These are phyloP conservation scores for Nitzschia inconspicua DNA, from an alignment of 108 stramenopile genomes.

Conservation along the genomic window DNA sequence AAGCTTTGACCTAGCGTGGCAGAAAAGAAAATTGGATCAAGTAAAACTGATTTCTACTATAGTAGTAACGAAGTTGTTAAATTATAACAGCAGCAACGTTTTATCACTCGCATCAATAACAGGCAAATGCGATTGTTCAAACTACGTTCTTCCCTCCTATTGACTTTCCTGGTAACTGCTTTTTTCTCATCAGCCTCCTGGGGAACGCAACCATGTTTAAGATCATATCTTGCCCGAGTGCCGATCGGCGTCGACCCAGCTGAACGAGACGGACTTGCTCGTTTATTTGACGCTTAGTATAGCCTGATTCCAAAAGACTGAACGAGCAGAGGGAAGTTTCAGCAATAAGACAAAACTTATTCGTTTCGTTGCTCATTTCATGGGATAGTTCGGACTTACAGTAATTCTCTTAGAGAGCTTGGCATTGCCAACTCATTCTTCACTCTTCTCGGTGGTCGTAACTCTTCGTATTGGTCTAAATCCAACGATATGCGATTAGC, in stretches of 20 bases:
- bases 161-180: too few relatives aligned
- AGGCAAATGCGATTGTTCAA: too few relatives aligned
- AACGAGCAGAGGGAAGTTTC: background rate
- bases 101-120: too few relatives aligned
- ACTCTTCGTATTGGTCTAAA: conserved; percentile 13
- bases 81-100: too few relatives aligned
- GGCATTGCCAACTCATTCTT: conserved; percentile 18
- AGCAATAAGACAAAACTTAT: too few relatives aligned
- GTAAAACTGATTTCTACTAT: too few relatives aligned
- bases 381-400: conserved; percentile 6
- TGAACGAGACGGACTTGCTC: background rate
- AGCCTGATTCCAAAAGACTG: conserved; percentile 17
- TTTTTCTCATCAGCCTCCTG: background rate
- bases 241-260: conserved; percentile 1
- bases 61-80: too few relatives aligned
- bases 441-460: conserved; percentile 4
- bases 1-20: background rate
- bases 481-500: background rate
- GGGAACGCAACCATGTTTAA: background rate
- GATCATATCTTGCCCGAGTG: background rate
- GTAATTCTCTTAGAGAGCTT: background rate
- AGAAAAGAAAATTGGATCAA: too few relatives aligned
- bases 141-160: too few relatives aligned
- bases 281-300: conserved; percentile 8
- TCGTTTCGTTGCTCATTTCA: background rate